Base-by-base conservation (phyloP, 2,329 filamentous ascomycete genomes). In the Beauveria bassiana region DNA sequence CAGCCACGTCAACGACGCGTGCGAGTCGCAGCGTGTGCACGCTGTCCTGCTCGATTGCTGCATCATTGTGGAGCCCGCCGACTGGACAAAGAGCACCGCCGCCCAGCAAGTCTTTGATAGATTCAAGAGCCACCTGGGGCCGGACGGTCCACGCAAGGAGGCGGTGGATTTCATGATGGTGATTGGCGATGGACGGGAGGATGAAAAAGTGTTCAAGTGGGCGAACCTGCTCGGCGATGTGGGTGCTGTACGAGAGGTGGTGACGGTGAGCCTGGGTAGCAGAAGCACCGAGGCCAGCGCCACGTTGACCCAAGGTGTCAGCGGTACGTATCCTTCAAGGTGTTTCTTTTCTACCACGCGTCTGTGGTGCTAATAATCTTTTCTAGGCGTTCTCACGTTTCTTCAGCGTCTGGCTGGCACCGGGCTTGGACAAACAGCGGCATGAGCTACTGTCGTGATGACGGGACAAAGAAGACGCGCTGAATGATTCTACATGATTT, bases 191-290 rank as follows among this genome's bases (percentile, higher is more conserved):
- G 91, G 93, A 47, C 87, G 93, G 38, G 93, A 97, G 67, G 95
- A 98, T 66, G 93, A 98, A 71, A 89, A 91, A 67, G 89, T 96
- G 22, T 98, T 96, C 77, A 87, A 87, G 64, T 98, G 95, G 93
- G 95, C 93, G 20, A 96, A 97, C 75, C 81, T 85, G 54, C 77
- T 96, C 12, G 80, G 81, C 24, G 79, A 82, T 3, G 76, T 81
- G 9, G 81, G 82, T 20, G 75, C 77, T 2, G 81, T 92, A 49
- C 76, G 86, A 55, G 81, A 91, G 61, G 90, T 95, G 4, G 86
- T 89, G 64, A 96, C 93, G 2, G 92, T 96, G 24, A 96, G 90
- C 65, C 78, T 98, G 42, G 92, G 93, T 56, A 90, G 83, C 70
- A 84, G 92, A 65, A 97, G 93, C 74, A 97, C 93, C 0, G 89